Evolutionary conservation across 1,139 yeast genomes (phyloP), one percentile per base, ranked within the genome.

Genomic region (Zhuliangozyma parablackwelliae): DNA sequence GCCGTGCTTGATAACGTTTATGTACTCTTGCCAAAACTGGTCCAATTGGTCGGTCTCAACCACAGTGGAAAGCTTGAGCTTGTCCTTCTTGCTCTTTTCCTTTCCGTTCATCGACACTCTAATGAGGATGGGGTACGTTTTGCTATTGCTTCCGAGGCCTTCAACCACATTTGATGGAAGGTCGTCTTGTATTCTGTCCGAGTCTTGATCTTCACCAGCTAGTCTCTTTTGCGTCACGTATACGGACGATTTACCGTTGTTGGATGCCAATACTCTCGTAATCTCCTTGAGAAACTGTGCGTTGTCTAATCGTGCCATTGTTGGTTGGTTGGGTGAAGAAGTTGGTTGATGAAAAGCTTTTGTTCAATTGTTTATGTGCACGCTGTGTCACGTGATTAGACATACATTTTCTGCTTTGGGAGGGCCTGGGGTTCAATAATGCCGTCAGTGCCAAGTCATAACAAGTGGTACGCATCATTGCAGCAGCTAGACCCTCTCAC

Each of bases 1-100:
- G 21, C 67, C 88, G 24, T 65, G 55, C 54, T 84, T 85, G 40
- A 85, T 68, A 0, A 75, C 75, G 32, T 75, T 79, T 1, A 84
- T 64, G 56, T 85, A 86, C 30, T 76, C 78, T 29, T 60, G 57
- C 95, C 95, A 86, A 54, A 86, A 86, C 44, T 63, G 62, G 41
- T 80, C 84, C 47, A 86, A 63, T 13, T 72, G 63, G 5, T 66
- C 72, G 0, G 75, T 61, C 30, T 72, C 73, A 24, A 87, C 87
- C 16, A 79, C 75, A 0, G 95, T 85, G 7, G 86, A 75, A 32
- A 78, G 57, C 52, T 82, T 82, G 29, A 57, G 50, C 53, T 80
- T 78, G 40, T 64, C 63, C 29, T 61, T 56, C 21, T 49, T 53
- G 28, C 28, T 26, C 29, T 61, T 56, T 7, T 23, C 24, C 24